Base-by-base conservation (phyloP, 192 early-diverging fungal genomes). In the Pecoramyces ruminantium region DNA sequence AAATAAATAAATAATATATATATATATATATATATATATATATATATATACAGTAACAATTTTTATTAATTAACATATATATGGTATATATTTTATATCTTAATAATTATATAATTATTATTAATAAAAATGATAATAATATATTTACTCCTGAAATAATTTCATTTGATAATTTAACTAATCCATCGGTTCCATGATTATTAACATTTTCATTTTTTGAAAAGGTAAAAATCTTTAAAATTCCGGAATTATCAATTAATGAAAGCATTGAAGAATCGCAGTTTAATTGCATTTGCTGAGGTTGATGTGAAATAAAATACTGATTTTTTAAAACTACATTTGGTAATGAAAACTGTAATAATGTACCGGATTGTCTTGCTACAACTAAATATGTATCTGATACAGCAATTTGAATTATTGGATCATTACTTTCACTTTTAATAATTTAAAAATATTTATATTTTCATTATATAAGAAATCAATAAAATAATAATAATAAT, bases 261-360 rank as follows among this genome's bases (percentile, higher is more conserved):
- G 86, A 82, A 1, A 88, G 67, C 78, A 85, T 79, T 0, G 83
- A 84, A 9, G 81, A 82, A 78, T 84, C 85, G 42, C 83, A 87
- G 83, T 91, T 91, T 29, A 90, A 58, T 1, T 82, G 30, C 17
- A 90, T 85, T 17, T 67, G 80, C 13, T 83, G 81, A 2, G 87
- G 83, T 8, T 85, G 84, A 6, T 87, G 78, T 4, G 82, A 83
- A 27, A 85, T 79, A 2, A 82, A 78, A 78, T 88, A 89, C 81
- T 86, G 86, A 80, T 83, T 84, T 27, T 88, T 86, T 25, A 90
- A 81, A 13, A 83, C 83, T n/a, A 91, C 77, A 39, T 84, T 85
- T 40, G 89, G 90, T 25, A 91, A 30, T 15, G 82, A 38, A 78
- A 86, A 87, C 82, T 90, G 88, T 16, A 85, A 39, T 13, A 91